phyloP scores from a whole-genome alignment of 2,329 filamentous ascomycete species.

The Alternaria panax region DNA sequence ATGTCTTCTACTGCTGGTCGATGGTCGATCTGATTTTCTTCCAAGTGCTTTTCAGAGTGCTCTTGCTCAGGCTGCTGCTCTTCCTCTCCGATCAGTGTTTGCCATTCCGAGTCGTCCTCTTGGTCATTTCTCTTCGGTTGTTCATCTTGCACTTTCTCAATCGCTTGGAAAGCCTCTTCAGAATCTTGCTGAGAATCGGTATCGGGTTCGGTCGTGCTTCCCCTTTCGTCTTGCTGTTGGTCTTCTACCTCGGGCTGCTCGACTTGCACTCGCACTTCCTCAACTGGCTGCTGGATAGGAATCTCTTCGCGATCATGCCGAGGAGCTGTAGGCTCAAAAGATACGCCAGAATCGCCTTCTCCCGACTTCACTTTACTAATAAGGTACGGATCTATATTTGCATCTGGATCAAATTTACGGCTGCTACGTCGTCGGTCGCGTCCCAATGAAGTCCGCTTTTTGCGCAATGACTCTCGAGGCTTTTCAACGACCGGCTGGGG shows the following conservation, averaged over 20 bases:
- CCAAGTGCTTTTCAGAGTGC: conserved; percentile 6
- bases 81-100: conserved; percentile 1
- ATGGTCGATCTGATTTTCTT: neutral
- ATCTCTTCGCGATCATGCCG: conserved; percentile 15
- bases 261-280: conserved; percentile 9
- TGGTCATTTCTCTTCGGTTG: neutral
- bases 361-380: conserved; percentile 31
- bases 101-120: neutral
- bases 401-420: conserved; percentile 41
- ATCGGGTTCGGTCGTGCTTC: conserved; percentile 11
- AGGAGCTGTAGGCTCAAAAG: conserved; percentile 14
- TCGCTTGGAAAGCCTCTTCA: neutral
- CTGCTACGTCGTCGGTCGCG: conserved; percentile 38
- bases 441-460: conserved; percentile 38
- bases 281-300: conserved; percentile 3
- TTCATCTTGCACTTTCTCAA: neutral
- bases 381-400: conserved; percentile 27
- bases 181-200: neutral
- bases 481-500: conserved; percentile 13
- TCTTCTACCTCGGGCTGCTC: conserved; percentile 7
- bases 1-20: neutral
- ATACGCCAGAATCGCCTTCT: conserved; percentile 27
- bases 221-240: conserved; percentile 14
- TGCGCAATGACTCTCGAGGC: conserved; percentile 27
- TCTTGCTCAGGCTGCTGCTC: conserved; percentile 11